Base-by-base conservation (phyloP, 2,329 filamentous ascomycete genomes). In the Aspergillus ibericus region DNA sequence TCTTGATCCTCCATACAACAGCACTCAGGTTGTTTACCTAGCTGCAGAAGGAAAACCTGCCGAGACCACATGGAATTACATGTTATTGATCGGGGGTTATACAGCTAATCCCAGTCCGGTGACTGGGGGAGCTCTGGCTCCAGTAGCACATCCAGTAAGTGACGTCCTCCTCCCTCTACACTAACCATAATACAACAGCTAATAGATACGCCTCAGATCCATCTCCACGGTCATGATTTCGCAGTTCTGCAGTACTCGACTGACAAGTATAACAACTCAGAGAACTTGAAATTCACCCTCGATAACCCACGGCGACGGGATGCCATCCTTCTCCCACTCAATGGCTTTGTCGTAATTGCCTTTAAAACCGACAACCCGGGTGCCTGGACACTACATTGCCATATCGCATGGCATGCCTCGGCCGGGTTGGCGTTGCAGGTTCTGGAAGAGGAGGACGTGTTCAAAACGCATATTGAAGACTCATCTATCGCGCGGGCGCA, bases 401-500 rank as follows among this genome's bases (percentile, higher is more conserved):
- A 59, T 36, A 59, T 59, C n/a, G 57, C 57, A 15, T 59, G 57
- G 57, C 57, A 59, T 51, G 53, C 57, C 5, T 59, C 57, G 20
- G 57, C 22, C 9, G 57, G 57, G 0, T 36, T 59, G 9, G 57
- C 57, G 15, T 40, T 59, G 5, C 57, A 59, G 50, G 36, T 51
- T 15, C 16, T 59, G n/a, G 53, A 55, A 25, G 36, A 35, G 15
- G 46, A 25, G 16, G 38, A 51, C 3, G 13, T 32, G 6, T 32
- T 59, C 44, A 36, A 44, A 10, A 13, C 22, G 15, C 36, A 42
- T 10, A 53, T 53, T 15, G 25, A 16, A 25, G 32, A 53, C 22
- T 27, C 35, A 7, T 18, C 36, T 3, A 25, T 40, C n/a, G 51
- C 51, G 38, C 18, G 22, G 13, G 20, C 4, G 3, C 56, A 58